phyloP scores from a whole-genome alignment of 331 rosid species.

The Dryas integrifolia region DNA sequence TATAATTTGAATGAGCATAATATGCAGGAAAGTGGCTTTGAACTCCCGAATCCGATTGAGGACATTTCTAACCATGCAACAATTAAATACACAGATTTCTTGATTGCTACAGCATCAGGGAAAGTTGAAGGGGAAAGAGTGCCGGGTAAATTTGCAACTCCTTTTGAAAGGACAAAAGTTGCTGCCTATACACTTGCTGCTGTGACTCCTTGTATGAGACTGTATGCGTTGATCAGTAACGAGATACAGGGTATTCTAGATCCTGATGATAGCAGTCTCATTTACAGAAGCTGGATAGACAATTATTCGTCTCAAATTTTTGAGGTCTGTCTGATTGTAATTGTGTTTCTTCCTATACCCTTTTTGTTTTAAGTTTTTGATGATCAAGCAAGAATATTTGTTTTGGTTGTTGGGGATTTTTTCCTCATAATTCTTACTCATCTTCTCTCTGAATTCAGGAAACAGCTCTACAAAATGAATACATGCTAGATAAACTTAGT shows the following conservation, averaged over 20 bases:
- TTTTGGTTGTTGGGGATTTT: background rate
- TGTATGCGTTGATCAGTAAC: background rate
- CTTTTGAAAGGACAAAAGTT: conserved; percentile 30
- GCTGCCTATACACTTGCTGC: conserved; percentile 31
- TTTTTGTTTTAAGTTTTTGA: background rate
- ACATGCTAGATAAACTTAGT: conserved; percentile 27
- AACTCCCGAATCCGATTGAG: background rate
- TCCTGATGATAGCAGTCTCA: conserved; percentile 13
- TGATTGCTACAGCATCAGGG: conserved; percentile 28
- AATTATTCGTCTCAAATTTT: conserved; percentile 12
- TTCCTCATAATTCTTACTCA: background rate
- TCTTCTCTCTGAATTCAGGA: conserved; percentile 10
- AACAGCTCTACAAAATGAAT: conserved; percentile 19
- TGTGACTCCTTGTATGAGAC: conserved; percentile 28
- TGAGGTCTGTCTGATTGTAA: conserved; percentile 15
- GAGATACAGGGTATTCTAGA: conserved; percentile 2
- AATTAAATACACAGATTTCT: conserved; percentile 20
- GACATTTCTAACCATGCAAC: background rate
- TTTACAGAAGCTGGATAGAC: conserved; percentile 20
- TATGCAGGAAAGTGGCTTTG: conserved; percentile 19
- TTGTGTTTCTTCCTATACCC: background rate
- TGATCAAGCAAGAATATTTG: background rate
- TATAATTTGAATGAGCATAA: conserved; percentile 1
- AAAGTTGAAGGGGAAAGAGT: conserved; percentile 22
- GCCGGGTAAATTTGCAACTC: conserved; percentile 23